These are phyloP conservation scores for Ampelocalamus luodianensis DNA, from an alignment of 176 grass and related monocot genomes.

Conservation along the genomic window DNA sequence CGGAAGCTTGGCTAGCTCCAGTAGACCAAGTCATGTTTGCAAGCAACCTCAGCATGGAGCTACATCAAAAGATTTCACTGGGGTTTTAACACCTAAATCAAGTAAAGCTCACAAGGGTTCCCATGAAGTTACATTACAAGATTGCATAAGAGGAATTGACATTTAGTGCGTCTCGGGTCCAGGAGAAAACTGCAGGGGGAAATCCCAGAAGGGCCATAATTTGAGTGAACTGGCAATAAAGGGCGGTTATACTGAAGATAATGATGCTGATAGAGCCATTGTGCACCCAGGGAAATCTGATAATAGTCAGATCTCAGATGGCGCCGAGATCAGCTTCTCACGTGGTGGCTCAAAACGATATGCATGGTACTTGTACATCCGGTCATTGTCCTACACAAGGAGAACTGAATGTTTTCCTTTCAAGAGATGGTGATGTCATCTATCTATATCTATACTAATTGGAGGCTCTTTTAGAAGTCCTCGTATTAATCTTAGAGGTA, in stretches of 20 bases:
- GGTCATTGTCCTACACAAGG: conserved; percentile 19
- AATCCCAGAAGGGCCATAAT: not conserved
- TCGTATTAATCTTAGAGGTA: too few relatives aligned
- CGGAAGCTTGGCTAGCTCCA: not conserved
- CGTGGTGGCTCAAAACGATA: not conserved
- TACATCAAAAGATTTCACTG: not conserved
- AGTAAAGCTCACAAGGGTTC: not conserved
- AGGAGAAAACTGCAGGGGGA: not conserved
- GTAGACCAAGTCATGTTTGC: conserved; percentile 1
- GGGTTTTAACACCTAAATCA: not conserved
- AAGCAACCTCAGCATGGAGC: not conserved
- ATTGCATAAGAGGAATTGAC: conserved; percentile 21
- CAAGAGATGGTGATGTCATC: not conserved
- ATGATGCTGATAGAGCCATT: not conserved
- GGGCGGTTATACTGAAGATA: not conserved
- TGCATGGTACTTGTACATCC: not conserved
- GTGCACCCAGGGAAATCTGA: not conserved
- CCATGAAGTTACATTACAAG: conserved; percentile 20
- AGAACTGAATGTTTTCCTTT: not conserved
- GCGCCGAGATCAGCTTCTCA: conserved; percentile 33
- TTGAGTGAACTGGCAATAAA: not conserved
- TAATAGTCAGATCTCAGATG: conserved; percentile 25
- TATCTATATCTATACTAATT: too few relatives aligned
- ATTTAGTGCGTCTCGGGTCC: not conserved
- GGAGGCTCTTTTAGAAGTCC: too few relatives aligned